Base-by-base conservation (phyloP, 805 yeast genomes). In the Saccharomycopsis sp. region DNA sequence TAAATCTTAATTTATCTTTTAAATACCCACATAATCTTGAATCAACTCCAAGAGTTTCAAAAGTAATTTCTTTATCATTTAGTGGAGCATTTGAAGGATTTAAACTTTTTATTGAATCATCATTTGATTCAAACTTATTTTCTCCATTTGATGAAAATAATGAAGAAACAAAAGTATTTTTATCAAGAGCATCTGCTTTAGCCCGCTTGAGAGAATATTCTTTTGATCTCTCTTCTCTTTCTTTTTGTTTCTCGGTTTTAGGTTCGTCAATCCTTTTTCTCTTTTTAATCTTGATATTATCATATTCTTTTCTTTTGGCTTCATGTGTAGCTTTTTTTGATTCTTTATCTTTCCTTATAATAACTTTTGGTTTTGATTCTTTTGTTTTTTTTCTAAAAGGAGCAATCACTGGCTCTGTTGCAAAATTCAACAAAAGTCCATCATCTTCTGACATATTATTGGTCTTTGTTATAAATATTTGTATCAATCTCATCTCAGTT, bases 81-180 rank as follows among this genome's bases (percentile, higher is more conserved):
- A 84, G 56, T 0, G 96, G 96, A 0, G 96, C 96, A 61, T 92
- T 92, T 0, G 96, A 85, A 1, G 94, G 83, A 3, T 57, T 68
- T 48, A 9, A 55, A 47, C 15, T 53, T 57, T 5, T 38, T 13
- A 35, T 23, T 27, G 23, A n/a, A 13, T n/a, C 20, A 4, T 33
- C 27, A 17, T 17, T 29, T 8, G 57, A 52, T n/a, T n/a, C n/a
- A n/a, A n/a, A n/a, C n/a, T n/a, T n/a, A 26, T 72, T 63, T 34
- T 70, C 79, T 5, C 79, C 74, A 47, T 79, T 76, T 2, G 81
- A 72, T 0, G 88, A 72, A 66, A 89, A 89, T 39, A 89, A 62
- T 1, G 96, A 89, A 0, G 96, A 84, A 2, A 89, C 86, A 51
- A 78, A 76, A 6, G 89, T 76, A 48, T 72, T 70, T 47, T 70